These are phyloP conservation scores for Candida michaelii DNA, from an alignment of 805 yeast genomes.

Conservation along the genomic window DNA sequence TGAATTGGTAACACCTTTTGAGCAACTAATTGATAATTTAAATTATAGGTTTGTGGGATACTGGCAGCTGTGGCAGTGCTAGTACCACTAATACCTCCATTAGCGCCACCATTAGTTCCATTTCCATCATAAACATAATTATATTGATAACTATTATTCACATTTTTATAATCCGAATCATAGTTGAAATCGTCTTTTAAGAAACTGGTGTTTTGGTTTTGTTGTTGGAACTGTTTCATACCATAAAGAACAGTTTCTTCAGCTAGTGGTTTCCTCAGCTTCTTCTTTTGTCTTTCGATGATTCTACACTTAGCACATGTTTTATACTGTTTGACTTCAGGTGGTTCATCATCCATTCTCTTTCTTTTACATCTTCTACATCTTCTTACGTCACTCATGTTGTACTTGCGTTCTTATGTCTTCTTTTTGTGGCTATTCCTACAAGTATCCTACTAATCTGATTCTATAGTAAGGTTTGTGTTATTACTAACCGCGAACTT, in stretches of 20 bases:
- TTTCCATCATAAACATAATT: constrained; percentile 11
- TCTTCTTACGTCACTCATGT: constrained; percentile 27
- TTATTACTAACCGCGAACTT: not conserved
- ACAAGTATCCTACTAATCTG: not conserved
- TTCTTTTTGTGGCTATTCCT: not conserved
- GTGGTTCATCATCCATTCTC: constrained; percentile 55
- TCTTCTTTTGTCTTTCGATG: constrained; percentile 49
- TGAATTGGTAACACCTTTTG: constrained; percentile 18
- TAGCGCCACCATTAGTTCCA: constrained; percentile 1
- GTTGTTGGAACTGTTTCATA: constrained; percentile 45
- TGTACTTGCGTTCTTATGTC: not conserved
- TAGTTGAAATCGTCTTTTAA: constrained; percentile 19
- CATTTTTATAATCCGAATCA: constrained; percentile 18
- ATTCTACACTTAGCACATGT: constrained; percentile 60
- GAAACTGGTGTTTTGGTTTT: constrained; percentile 24
- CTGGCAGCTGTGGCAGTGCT: constrained; percentile 12
- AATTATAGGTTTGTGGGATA: constrained; percentile 13
- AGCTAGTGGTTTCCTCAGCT: constrained; percentile 45
- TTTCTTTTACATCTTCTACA: constrained; percentile 60
- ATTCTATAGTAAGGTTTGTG: not conserved
- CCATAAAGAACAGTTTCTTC: constrained; percentile 48
- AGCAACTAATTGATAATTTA: constrained; percentile 17
- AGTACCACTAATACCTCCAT: constrained; percentile 1
- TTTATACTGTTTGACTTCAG: constrained; percentile 55
- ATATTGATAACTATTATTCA: constrained; percentile 12